Evolutionary conservation across 345 rosid genomes (phyloP), one percentile per base, ranked within the genome.

Genomic region (Microthlaspi erraticum): DNA sequence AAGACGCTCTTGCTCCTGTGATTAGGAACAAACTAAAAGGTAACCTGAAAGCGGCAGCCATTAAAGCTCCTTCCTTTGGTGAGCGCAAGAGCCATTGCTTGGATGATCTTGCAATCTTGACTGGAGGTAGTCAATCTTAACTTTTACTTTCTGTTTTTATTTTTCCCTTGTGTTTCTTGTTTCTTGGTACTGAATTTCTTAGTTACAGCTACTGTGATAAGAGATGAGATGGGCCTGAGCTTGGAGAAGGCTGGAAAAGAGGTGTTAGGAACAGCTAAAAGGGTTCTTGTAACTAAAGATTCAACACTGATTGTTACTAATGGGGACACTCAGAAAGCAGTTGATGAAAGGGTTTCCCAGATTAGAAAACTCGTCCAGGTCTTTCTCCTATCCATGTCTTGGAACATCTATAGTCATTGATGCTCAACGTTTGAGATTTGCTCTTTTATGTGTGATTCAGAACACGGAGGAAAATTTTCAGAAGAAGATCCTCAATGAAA

Each of bases 31-130:
- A 91, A 72, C 92, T 87, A 52, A 86, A 73, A 81, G 94, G 98
- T 70, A 80, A 77, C 66, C 51, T 91, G 68, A 89, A 85, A 81
- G 96, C 77, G 20, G 98, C 87, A 62, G 98, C 96, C 49, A 82
- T 91, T 43, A 87, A 89, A 82, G 92, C 96, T 79, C 97, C 98
- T 50, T 81, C 97, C 16, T 90, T 88, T 75, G 94, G 94, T 7
- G 94, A 87, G 80, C 86, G 89, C 72, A 93, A 89, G 85, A 87
- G 96, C 79, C 89, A 87, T 73, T 88, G 79, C 82, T 82, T 93
- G 78, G 98, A 93, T 72, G 97, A 91, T 75, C 86, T 91, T 62
- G 94, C 94, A 45, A 80, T 87, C 79, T 79, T 93, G 80, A 93
- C 98, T 3, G 92, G 97, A 93, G 98, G 97, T 93, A 85, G 18